Percentiles rank a stretch among this genome's conserved stretches.
Evolutionary conservation across 1,284 basidiomycete species (phyloP).

Genomic region (Waitea zeae): DNA sequence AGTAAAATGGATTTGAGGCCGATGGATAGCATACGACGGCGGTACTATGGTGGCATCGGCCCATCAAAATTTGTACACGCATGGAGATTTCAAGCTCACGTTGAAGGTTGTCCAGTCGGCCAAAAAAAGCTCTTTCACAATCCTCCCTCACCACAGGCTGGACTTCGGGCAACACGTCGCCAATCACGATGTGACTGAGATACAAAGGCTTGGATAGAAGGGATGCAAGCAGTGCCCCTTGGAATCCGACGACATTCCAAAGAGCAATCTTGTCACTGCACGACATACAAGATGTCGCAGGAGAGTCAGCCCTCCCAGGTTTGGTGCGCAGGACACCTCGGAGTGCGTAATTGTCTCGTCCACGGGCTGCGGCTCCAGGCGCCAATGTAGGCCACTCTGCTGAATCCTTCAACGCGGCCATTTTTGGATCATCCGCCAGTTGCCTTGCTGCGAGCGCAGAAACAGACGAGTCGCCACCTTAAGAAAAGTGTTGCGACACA

Average conservation of each 20-base stretch:
- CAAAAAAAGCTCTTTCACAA: slow-evolving; percentile 44
- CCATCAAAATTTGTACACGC: no score
- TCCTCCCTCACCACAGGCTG: slow-evolving; percentile 26
- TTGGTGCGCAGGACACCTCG: slow-evolving; percentile 75
- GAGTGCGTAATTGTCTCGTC: slow-evolving; percentile 61
- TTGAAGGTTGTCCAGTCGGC: slow-evolving; percentile 20
- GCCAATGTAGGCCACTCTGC: slow-evolving; percentile 17
- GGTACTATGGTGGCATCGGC: no score
- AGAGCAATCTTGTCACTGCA: slow-evolving; percentile 85
- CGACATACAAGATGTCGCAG: slow-evolving; percentile 65
- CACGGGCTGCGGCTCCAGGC: slow-evolving; percentile 35
- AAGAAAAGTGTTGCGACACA: no score
- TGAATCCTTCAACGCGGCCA: slow-evolving; percentile 51
- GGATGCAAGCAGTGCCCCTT: slow-evolving; percentile 61
- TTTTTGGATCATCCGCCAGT: slow-evolving; percentile 41
- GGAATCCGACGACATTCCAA: slow-evolving; percentile 73
- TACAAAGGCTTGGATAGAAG: slow-evolving; percentile 45
- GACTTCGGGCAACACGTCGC: slow-evolving; percentile 35
- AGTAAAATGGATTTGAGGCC: slow-evolving; percentile 40
- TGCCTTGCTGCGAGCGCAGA: slow-evolving; percentile 57
- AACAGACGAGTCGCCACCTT: slow-evolving; percentile 86
- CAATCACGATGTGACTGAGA: slow-evolving; percentile 47
- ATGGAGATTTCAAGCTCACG: no score
- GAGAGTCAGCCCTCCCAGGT: slow-evolving; percentile 76
- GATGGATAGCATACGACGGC: slow-evolving; percentile 26